These are phyloP conservation scores for Claviceps sp. DNA, from an alignment of 2,329 filamentous ascomycete genomes.

Conservation along the genomic window DNA sequence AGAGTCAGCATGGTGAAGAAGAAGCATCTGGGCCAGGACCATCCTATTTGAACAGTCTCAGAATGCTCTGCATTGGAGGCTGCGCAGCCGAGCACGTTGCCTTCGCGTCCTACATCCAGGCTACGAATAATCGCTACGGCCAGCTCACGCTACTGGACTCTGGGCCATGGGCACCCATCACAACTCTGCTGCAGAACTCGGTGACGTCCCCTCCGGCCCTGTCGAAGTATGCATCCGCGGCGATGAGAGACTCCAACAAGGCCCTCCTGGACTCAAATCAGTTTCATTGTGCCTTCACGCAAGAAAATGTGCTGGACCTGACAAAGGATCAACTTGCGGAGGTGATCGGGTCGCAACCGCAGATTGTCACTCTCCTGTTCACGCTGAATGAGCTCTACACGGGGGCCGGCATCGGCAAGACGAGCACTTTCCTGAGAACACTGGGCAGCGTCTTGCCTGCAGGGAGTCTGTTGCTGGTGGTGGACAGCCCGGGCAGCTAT, in stretches of 20 bases:
- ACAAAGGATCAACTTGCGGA: slow-evolving; percentile 18
- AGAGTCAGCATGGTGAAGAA: not conserved
- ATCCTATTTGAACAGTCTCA: slow-evolving; percentile 14
- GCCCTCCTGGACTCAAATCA: slow-evolving; percentile 27
- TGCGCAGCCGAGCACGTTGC: slow-evolving; percentile 49
- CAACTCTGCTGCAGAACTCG: slow-evolving; percentile 41
- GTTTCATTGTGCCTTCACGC: slow-evolving; percentile 29
- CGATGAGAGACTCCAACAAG: slow-evolving; percentile 29
- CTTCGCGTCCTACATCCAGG: slow-evolving; percentile 31
- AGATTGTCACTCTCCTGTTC: slow-evolving; percentile 75
- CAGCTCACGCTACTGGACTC: slow-evolving; percentile 62
- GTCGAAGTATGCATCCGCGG: slow-evolving; percentile 39
- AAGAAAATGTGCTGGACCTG: slow-evolving; percentile 36
- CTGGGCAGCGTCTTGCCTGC: slow-evolving; percentile 45
- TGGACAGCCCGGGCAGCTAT: slow-evolving; percentile 90
- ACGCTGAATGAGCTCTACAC: slow-evolving; percentile 93
- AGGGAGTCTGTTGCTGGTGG: slow-evolving; percentile 63
- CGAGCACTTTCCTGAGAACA: slow-evolving; percentile 61
- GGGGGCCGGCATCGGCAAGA: slow-evolving; percentile 53
- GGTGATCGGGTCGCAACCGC: slow-evolving; percentile 21
- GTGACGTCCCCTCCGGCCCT: slow-evolving; percentile 39
- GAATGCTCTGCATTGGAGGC: slow-evolving; percentile 38
- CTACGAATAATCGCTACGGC: slow-evolving; percentile 12
- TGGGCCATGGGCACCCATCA: slow-evolving; percentile 59
- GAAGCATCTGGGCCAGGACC: not conserved